phyloP scores from a whole-genome alignment of 2,329 filamentous ascomycete species.

The Talaromyces sp. region DNA sequence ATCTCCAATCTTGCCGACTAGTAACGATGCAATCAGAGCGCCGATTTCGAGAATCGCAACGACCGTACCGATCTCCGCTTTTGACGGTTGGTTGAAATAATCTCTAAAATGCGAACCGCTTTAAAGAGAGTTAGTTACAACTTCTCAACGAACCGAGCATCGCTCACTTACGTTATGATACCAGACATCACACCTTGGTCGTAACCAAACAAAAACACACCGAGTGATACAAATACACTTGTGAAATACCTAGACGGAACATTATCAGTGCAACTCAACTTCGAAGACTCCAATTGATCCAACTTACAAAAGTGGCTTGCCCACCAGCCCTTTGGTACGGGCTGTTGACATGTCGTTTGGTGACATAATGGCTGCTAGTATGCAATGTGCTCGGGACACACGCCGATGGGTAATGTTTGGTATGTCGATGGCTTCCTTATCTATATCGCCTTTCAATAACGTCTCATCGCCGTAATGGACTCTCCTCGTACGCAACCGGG shows the following conservation, averaged over 20 bases:
- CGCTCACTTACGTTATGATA: constrained; percentile 61
- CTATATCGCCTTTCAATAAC: constrained; percentile 28
- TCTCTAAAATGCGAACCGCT: constrained; percentile 85
- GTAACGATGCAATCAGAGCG: constrained; percentile 82
- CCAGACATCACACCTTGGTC: constrained; percentile 65
- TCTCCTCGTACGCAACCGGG: constrained; percentile 41
- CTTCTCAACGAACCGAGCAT: not conserved
- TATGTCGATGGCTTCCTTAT: constrained; percentile 62
- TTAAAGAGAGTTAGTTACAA: constrained; percentile 20
- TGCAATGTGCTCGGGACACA: constrained; percentile 64
- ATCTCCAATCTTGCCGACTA: constrained; percentile 85
- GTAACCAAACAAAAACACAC: constrained; percentile 64
- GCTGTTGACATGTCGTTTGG: constrained; percentile 63
- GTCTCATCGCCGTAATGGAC: constrained; percentile 58
- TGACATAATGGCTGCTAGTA: constrained; percentile 82
- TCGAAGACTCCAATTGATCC: constrained; percentile 8
- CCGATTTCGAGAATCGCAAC: constrained; percentile 95
- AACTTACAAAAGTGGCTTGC: constrained; percentile 84
- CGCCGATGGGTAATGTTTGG: constrained; percentile 64
- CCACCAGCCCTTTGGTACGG: constrained; percentile 86
- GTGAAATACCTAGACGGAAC: constrained; percentile 73
- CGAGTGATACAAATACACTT: constrained; percentile 68
- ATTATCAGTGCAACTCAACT: not conserved
- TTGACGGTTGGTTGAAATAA: constrained; percentile 86
- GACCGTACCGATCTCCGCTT: constrained; percentile 90